These are phyloP conservation scores for Agastache rugosa DNA, from an alignment of 257 asterid species.

Conservation along the genomic window DNA sequence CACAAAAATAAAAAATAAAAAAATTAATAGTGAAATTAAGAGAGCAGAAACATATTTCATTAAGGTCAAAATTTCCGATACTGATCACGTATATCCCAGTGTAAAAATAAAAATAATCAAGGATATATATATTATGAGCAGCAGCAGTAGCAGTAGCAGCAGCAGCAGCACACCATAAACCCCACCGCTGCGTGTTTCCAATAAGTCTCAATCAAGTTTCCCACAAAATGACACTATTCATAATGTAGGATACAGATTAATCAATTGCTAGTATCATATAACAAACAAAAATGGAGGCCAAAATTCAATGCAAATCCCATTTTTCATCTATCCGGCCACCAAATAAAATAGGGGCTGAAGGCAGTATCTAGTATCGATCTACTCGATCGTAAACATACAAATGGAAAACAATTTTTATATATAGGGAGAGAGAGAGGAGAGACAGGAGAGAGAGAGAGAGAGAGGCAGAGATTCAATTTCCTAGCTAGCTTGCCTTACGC, in stretches of 20 bases:
- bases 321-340: slow-evolving; percentile 29
- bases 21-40: too few relatives aligned
- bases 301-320: slow-evolving; percentile 43
- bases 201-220: slow-evolving; percentile 51
- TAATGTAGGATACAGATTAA: slow-evolving; percentile 46
- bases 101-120: not conserved
- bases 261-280: not conserved
- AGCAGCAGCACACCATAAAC: slow-evolving; percentile 1
- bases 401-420: not conserved
- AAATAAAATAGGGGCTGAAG: not conserved
- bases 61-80: too few relatives aligned
- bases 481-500: not conserved
- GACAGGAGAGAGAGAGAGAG: too few relatives aligned
- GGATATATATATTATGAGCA: not conserved
- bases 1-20: too few relatives aligned
- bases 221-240: slow-evolving; percentile 58
- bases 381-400: slow-evolving; percentile 14
- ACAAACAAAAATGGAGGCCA: slow-evolving; percentile 47
- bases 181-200: slow-evolving; percentile 27
- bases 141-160: not conserved
- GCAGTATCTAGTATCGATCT: too few relatives aligned
- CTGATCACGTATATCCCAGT: not conserved
- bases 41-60: too few relatives aligned
- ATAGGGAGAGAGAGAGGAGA: too few relatives aligned
- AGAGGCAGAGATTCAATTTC: not conserved